Percentiles rank a stretch among this genome's conserved stretches.
These are phyloP conservation scores for Talaromyces sp. DNA, from an alignment of 2,329 filamentous ascomycete species.

Conservation along the genomic window DNA sequence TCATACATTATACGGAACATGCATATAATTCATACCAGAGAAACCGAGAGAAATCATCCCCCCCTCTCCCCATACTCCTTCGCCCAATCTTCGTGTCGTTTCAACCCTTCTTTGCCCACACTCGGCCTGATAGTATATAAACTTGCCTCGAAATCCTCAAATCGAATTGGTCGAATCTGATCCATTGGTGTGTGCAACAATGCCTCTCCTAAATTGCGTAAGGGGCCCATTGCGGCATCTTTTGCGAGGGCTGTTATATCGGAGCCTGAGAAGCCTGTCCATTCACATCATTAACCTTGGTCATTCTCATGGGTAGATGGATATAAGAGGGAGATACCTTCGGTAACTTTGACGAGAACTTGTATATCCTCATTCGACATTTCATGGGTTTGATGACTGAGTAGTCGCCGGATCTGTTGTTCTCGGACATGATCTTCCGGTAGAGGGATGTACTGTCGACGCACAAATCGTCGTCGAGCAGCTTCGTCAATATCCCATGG, in stretches of 20 bases:
- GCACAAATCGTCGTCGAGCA: constrained; percentile 80
- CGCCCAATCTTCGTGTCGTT: constrained; percentile 92
- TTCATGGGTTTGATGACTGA: constrained; percentile 83
- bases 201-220: constrained; percentile 83
- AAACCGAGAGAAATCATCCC: constrained; percentile 56
- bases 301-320: background rate
- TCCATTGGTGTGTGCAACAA: constrained; percentile 90
- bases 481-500: constrained; percentile 98
- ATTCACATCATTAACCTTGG: background rate
- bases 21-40: no score
- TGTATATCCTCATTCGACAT: constrained; percentile 67
- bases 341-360: constrained; percentile 70
- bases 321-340: constrained; percentile 55
- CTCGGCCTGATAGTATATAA: constrained; percentile 80
- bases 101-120: constrained; percentile 77
- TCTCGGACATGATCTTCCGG: constrained; percentile 79
- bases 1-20: background rate
- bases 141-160: constrained; percentile 79
- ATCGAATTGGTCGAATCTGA: constrained; percentile 79
- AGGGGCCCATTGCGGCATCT: constrained; percentile 94
- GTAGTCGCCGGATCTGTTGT: constrained; percentile 69
- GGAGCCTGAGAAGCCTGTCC: constrained; percentile 85
- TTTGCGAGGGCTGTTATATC: constrained; percentile 96
- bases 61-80: constrained; percentile 87
- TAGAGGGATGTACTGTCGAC: constrained; percentile 91